A percentile compares a stretch with the other conserved stretches of the same genome.
Evolutionary conservation across 2,329 filamentous ascomycete species (phyloP).

Genomic region (Xylariaceae sp.): DNA sequence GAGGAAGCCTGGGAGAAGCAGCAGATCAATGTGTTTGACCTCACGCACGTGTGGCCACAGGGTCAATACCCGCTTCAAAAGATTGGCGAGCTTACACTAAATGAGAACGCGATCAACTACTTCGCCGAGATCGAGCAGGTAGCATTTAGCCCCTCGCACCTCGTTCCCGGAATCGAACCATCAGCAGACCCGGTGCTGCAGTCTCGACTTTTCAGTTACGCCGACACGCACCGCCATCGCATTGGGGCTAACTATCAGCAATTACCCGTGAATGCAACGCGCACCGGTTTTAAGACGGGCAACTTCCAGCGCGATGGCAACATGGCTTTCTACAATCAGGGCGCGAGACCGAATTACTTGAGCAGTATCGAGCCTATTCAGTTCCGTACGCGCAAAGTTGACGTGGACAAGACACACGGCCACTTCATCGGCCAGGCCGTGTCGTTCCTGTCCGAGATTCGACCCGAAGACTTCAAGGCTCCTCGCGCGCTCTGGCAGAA

Average conservation of each 20-base stretch:
- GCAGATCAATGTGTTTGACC: slow-evolving; percentile 62
- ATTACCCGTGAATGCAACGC: slow-evolving; percentile 49
- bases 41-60: slow-evolving; percentile 68
- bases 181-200: slow-evolving; percentile 68
- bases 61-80: slow-evolving; percentile 56
- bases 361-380: slow-evolving; percentile 32
- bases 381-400: slow-evolving; percentile 33
- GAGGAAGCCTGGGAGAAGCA: slow-evolving; percentile 55
- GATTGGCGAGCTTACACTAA: slow-evolving; percentile 60
- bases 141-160: slow-evolving; percentile 64
- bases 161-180: slow-evolving; percentile 64
- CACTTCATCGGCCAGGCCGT: slow-evolving; percentile 38
- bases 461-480: slow-evolving; percentile 40
- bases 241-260: slow-evolving; percentile 58
- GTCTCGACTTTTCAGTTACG: slow-evolving; percentile 66
- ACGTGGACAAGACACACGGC: slow-evolving; percentile 36
- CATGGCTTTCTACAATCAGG: slow-evolving; percentile 68
- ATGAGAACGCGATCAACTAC: slow-evolving; percentile 63
- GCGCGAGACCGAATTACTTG: slow-evolving; percentile 55
- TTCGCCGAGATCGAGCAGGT: slow-evolving; percentile 68
- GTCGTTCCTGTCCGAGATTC: slow-evolving; percentile 36
- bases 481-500: slow-evolving; percentile 58
- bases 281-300: slow-evolving; percentile 46
- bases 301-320: slow-evolving; percentile 70
- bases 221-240: slow-evolving; percentile 59